Evolutionary conservation across 441 rosid genomes (phyloP).

Genomic region (Lepidium campestre): DNA sequence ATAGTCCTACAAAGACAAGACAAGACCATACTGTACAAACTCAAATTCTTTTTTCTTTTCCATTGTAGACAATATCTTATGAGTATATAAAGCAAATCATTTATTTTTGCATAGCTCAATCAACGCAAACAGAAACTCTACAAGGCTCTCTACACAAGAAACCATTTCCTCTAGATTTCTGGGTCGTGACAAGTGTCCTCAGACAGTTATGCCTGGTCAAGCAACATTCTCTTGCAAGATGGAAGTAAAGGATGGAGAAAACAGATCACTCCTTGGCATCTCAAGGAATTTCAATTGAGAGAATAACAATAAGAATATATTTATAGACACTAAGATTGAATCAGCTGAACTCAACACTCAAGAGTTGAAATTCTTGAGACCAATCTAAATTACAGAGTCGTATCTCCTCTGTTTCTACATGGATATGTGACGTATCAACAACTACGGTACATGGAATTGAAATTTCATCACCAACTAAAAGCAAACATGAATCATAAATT

Average conservation of each 20-base stretch:
- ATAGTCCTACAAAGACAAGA: constrained; percentile 16
- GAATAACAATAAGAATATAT: background rate
- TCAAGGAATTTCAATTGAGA: background rate
- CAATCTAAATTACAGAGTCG: constrained; percentile 26
- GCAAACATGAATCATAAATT: constrained; percentile 38
- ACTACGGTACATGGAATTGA: constrained; percentile 51
- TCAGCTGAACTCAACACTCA: constrained; percentile 66
- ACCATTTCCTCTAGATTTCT: background rate
- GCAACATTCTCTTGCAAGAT: constrained; percentile 2
- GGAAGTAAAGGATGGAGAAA: constrained; percentile 9
- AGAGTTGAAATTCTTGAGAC: constrained; percentile 32
- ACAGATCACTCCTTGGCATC: background rate
- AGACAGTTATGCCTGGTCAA: background rate
- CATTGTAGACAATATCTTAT: background rate
- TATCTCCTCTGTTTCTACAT: constrained; percentile 41
- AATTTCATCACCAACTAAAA: constrained; percentile 29
- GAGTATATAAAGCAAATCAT: background rate
- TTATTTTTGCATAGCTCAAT: background rate
- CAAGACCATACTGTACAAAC: constrained; percentile 18
- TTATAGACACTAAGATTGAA: background rate
- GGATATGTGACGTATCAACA: constrained; percentile 48
- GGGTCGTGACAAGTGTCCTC: background rate
- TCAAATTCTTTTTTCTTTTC: background rate
- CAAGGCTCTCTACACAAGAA: background rate
- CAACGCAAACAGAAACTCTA: background rate